Conservation (phyloP, 139 green algal species). For the Astrephomene gubernaculifera region DNA sequence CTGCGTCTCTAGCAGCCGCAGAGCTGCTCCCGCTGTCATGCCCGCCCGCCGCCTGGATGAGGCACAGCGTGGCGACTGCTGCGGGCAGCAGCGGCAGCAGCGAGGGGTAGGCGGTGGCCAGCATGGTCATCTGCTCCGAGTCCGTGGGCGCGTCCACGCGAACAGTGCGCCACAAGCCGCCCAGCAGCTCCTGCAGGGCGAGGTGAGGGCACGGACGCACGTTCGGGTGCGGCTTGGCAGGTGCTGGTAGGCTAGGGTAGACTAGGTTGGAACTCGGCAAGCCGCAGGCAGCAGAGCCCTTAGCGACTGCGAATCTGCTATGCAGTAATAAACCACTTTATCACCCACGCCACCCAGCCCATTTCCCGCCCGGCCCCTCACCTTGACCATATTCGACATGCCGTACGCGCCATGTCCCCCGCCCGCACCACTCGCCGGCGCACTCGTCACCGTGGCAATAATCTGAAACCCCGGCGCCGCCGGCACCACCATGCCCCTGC, state of each 20-base stretch:
- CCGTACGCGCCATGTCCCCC: constrained; percentile 56
- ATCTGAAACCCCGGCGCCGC: constrained; percentile 87
- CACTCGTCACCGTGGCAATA: constrained; percentile 81
- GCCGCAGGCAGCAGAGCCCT: no score
- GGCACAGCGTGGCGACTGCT: constrained; percentile 67
- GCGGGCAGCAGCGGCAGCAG: constrained; percentile 77
- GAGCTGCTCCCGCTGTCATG: constrained; percentile 31
- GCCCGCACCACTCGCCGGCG: constrained; percentile 9
- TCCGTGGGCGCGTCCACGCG: constrained; percentile 63
- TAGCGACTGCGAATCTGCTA: no score
- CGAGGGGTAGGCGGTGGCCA: constrained; percentile 69
- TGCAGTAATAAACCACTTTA: no score
- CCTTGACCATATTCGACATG: constrained; percentile 63
- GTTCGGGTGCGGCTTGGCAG: no score
- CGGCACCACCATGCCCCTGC: constrained; percentile 77
- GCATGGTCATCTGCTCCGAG: constrained; percentile 82
- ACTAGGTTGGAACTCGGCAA: no score
- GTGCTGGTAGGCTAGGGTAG: no score
- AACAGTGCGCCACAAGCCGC: constrained; percentile 80
- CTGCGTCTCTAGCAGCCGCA: background rate
- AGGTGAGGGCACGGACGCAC: no score
- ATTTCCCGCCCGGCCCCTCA: constrained; percentile 18
- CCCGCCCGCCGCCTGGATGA: constrained; percentile 67
- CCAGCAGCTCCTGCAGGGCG: constrained; percentile 75
- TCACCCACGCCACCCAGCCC: no score